Evolutionary conservation across 768 basidiomycete genomes (phyloP).

Genomic region (Infundibulicybe gibba): DNA sequence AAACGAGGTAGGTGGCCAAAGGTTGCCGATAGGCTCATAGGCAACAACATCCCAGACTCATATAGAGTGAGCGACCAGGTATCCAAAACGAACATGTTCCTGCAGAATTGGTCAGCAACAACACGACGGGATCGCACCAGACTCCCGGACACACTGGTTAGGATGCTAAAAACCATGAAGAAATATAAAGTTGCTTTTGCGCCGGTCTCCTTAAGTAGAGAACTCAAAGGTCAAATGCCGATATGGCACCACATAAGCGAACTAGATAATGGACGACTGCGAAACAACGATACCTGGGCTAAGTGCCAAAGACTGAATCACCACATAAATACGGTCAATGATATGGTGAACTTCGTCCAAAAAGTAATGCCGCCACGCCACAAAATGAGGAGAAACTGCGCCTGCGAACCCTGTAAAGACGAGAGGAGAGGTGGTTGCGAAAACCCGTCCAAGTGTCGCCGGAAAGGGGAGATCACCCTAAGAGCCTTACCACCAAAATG

Average conservation of each 20-base stretch:
- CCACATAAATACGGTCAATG: neutral
- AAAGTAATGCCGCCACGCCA: no score
- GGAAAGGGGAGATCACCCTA: no score
- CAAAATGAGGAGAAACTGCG: no score
- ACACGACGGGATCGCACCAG: neutral
- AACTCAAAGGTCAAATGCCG: constrained; percentile 14
- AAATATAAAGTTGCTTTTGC: constrained; percentile 15
- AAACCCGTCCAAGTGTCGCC: no score
- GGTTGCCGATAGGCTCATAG: constrained; percentile 20
- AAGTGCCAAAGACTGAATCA: constrained; percentile 8
- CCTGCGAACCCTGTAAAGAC: no score
- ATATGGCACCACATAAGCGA: constrained; percentile 26
- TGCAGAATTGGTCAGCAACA: constrained; percentile 20
- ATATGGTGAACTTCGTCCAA: constrained; percentile 10
- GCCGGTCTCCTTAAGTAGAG: constrained; percentile 4
- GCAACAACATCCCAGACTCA: neutral
- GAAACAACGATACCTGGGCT: constrained; percentile 3
- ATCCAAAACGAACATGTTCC: constrained; percentile 13
- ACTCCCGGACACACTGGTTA: constrained; percentile 9
- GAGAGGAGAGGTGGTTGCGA: no score
- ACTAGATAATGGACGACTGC: neutral
- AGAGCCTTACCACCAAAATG: no score
- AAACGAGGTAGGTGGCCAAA: constrained; percentile 21
- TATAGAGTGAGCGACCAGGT: constrained; percentile 1
- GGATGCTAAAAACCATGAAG: constrained; percentile 10